Evolutionary conservation across 1,139 yeast species (phyloP).

Genomic region (Yamadazyma pseudoaaseri): DNA sequence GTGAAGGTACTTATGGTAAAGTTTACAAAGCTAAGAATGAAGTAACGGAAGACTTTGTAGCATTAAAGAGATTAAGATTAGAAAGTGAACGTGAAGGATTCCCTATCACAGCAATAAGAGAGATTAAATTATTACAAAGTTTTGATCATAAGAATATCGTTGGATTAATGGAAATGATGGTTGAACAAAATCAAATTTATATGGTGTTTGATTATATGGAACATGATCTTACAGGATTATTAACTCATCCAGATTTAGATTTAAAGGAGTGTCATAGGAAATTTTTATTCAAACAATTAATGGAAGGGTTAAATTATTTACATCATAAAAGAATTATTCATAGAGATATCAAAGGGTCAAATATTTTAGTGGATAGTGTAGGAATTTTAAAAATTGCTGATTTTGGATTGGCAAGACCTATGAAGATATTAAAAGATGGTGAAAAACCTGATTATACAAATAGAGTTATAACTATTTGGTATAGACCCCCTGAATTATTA

Average conservation of each 20-base stretch:
- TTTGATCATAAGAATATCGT: conserved; percentile 82
- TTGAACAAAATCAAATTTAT: conserved; percentile 72
- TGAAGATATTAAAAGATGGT: conserved; percentile 53
- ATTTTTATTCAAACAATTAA: conserved; percentile 69
- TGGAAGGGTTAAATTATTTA: conserved; percentile 78
- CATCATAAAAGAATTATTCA: conserved; percentile 82
- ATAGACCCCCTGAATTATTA: conserved; percentile 91
- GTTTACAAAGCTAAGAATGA: conserved; percentile 60
- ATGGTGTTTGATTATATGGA: conserved; percentile 95
- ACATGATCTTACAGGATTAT: conserved; percentile 86
- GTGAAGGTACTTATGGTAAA: conserved; percentile 53
- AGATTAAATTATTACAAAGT: conserved; percentile 83
- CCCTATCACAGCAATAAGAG: conserved; percentile 94
- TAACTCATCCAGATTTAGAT: conserved; percentile 70
- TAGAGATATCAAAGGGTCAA: conserved; percentile 93
- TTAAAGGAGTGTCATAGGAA: conserved; percentile 71
- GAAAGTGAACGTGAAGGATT: conserved; percentile 92
- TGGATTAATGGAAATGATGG: conserved; percentile 85
- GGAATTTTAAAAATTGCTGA: conserved; percentile 88
- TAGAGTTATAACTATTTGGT: conserved; percentile 94
- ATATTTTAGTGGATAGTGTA: conserved; percentile 67
- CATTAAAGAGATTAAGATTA: conserved; percentile 77
- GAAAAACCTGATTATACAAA: conserved; percentile 81
- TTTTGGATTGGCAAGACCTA: conserved; percentile 87
- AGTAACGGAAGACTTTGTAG: conserved; percentile 71